A percentile compares a stretch with the other conserved stretches of the same genome.
phyloP scores from a whole-genome alignment of 257 asterid genomes.

The Jacaranda mimosifolia region DNA sequence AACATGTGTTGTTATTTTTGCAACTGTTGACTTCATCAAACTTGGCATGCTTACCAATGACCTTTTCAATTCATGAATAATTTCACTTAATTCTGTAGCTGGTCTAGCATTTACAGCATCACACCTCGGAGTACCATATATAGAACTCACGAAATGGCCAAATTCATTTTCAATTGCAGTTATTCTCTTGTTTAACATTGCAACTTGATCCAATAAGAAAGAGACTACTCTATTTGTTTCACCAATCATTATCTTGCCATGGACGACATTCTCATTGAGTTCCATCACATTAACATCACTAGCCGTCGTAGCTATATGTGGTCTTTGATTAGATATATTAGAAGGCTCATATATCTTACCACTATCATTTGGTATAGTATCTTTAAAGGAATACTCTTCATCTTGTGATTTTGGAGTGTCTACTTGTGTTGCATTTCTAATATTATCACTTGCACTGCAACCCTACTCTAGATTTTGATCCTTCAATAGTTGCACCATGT shows the following conservation, averaged over 20 bases:
- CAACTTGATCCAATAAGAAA: background rate
- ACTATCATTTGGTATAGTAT: no score
- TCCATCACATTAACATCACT: background rate
- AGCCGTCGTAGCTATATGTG: no score
- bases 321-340: background rate
- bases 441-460: no score
- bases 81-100: background rate
- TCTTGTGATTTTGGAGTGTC: no score
- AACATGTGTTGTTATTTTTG: background rate
- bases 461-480: no score
- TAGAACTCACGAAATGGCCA: background rate
- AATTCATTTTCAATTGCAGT: no score
- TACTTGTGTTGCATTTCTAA: no score
- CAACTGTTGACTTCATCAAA: background rate
- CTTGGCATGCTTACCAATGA: background rate
- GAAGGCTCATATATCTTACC: background rate
- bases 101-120: background rate
- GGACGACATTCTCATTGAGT: no score
- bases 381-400: no score
- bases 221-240: background rate
- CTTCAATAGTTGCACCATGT: no score
- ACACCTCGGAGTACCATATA: background rate
- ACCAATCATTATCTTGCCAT: background rate
- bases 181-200: background rate
- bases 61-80: background rate